phyloP scores from a whole-genome alignment of 257 asterid species.

The Linaria vulgaris region DNA sequence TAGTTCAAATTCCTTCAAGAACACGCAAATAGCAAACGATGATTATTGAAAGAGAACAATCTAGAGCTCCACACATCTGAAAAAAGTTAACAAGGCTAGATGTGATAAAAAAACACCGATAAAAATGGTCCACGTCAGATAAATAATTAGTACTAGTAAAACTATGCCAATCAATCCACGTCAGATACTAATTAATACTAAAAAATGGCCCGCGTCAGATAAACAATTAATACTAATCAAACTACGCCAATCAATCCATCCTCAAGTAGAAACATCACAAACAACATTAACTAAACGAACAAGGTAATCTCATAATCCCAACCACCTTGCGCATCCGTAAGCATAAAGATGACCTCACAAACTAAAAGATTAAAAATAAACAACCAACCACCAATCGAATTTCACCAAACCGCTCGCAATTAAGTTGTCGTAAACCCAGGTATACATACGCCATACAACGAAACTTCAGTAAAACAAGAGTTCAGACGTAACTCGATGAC shows the following conservation, averaged over 20 bases:
- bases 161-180: no score
- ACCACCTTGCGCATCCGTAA: background rate
- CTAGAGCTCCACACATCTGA: background rate
- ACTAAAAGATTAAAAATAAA: background rate
- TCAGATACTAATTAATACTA: no score
- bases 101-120: no score
- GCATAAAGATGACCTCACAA: background rate
- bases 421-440: slow-evolving; percentile 6
- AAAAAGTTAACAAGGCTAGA: no score
- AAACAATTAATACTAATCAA: no score
- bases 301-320: background rate
- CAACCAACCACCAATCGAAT: background rate
- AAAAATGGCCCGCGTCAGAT: no score
- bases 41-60: slow-evolving; percentile 1
- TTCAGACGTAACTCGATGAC: background rate
- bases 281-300: background rate
- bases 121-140: no score
- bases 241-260: background rate
- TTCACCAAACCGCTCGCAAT: background rate
- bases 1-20: slow-evolving; percentile 27
- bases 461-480: background rate
- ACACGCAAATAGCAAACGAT: slow-evolving; percentile 11
- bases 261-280: background rate
- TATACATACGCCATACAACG: no score
- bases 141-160: no score